phyloP scores from a whole-genome alignment of 1,139 yeast genomes.

The Nakaseomyces bracarensis region DNA sequence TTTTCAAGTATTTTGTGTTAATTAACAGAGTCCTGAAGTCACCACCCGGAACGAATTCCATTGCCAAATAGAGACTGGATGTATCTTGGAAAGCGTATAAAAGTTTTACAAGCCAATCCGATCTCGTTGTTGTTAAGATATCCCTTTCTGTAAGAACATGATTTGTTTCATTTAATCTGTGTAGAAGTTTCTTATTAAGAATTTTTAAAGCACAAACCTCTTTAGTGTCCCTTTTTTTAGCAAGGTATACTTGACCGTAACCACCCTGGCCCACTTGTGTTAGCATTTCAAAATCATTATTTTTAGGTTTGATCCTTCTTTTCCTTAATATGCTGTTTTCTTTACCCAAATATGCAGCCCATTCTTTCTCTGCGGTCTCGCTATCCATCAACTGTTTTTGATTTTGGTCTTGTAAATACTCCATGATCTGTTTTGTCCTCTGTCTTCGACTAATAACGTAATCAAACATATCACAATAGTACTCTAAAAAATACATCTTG shows the following conservation, averaged over 20 bases:
- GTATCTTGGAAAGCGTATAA: slow-evolving; percentile 92
- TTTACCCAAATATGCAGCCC: slow-evolving; percentile 75
- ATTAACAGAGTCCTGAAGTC: slow-evolving; percentile 91
- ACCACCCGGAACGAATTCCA: slow-evolving; percentile 99
- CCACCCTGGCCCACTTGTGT: slow-evolving; percentile 99
- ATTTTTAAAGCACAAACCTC: slow-evolving; percentile 95
- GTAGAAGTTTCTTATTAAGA: slow-evolving; percentile 74
- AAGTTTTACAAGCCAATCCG: slow-evolving; percentile 92
- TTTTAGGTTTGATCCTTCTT: slow-evolving; percentile 83
- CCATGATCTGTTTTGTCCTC: slow-evolving; percentile 59
- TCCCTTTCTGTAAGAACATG: slow-evolving; percentile 96
- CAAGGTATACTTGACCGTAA: slow-evolving; percentile 93
- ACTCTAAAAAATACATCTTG: slow-evolving; percentile 78
- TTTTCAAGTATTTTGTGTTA: slow-evolving; percentile 85
- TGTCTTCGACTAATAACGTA: slow-evolving; percentile 83
- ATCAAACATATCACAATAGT: slow-evolving; percentile 93
- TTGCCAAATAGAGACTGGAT: slow-evolving; percentile 84
- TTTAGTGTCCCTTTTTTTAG: slow-evolving; percentile 86
- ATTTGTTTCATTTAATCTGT: slow-evolving; percentile 88
- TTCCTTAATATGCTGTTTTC: slow-evolving; percentile 82
- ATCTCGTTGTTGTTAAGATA: slow-evolving; percentile 85
- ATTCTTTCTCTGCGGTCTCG: slow-evolving; percentile 44
- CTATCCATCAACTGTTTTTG: slow-evolving; percentile 37
- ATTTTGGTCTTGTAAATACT: slow-evolving; percentile 39
- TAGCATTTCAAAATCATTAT: slow-evolving; percentile 89